Evolutionary conservation across 2,329 filamentous ascomycete genomes (phyloP).

Genomic region (Cadophora sp.): DNA sequence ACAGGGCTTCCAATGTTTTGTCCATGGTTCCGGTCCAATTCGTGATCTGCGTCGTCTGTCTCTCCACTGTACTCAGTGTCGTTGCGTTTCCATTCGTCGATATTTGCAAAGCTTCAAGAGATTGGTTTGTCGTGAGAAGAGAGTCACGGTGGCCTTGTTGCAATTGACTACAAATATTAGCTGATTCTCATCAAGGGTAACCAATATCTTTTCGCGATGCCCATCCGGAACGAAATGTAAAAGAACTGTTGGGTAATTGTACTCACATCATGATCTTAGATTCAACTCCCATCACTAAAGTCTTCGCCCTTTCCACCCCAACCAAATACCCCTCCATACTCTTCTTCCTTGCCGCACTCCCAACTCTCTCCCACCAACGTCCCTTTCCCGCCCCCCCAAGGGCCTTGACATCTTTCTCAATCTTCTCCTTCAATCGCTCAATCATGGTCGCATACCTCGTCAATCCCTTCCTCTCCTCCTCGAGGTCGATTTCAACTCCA

Average conservation of each 20-base stretch:
- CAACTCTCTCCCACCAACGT: slow-evolving; percentile 4
- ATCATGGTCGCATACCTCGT: neutral
- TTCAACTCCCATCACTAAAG: neutral
- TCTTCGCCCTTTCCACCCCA: slow-evolving; percentile 12
- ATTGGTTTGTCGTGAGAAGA: neutral
- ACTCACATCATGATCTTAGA: neutral
- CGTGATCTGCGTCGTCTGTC: neutral
- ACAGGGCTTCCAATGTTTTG: neutral
- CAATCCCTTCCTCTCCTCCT: neutral
- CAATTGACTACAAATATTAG: neutral
- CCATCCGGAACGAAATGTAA: neutral
- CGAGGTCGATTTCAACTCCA: neutral
- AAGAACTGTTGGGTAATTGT: neutral
- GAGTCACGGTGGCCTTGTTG: neutral
- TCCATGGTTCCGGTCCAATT: neutral
- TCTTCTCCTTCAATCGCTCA: neutral
- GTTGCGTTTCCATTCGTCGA: neutral
- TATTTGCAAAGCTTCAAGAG: neutral
- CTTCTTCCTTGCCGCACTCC: slow-evolving; percentile 14
- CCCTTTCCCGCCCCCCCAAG: neutral
- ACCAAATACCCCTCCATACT: slow-evolving; percentile 2
- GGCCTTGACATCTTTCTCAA: neutral
- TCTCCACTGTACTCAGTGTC: neutral
- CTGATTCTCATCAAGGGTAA: neutral
- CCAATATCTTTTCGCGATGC: neutral